A percentile compares a stretch with the other conserved stretches of the same genome.
Conservation (phyloP, 176 grass and related monocot genomes). For the Oryza meyeriana region DNA sequence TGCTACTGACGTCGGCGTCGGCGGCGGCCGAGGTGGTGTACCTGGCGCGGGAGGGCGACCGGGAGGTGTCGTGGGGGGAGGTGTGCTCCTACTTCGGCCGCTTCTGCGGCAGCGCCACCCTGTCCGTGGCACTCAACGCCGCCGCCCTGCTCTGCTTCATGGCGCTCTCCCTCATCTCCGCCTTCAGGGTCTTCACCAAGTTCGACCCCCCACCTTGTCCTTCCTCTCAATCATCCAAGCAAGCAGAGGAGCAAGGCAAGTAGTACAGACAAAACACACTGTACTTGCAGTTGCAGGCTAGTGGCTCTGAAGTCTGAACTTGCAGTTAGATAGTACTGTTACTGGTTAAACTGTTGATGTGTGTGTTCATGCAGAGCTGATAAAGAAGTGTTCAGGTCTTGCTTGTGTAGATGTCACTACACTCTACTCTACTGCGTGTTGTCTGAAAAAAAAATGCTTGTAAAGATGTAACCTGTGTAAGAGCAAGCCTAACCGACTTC, state of each 20-base stretch:
- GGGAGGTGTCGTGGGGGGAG: constrained; percentile 80
- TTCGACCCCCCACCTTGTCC: constrained; percentile 32
- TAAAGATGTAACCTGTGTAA: not conserved
- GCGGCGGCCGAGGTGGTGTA: constrained; percentile 79
- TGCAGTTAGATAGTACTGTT: not conserved
- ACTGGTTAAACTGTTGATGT: not conserved
- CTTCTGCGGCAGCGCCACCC: constrained; percentile 70
- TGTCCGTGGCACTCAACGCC: constrained; percentile 66
- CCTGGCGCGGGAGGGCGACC: constrained; percentile 60
- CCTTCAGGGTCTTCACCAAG: constrained; percentile 61
- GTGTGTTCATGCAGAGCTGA: not conserved
- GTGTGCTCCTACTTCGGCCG: constrained; percentile 88
- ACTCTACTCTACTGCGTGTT: not conserved
- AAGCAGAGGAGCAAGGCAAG: constrained; percentile 26
- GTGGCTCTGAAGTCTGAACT: not conserved
- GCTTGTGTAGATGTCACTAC: not conserved
- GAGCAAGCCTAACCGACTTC: no score
- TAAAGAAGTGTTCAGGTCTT: not conserved
- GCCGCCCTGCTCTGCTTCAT: constrained; percentile 73
- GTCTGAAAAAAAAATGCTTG: not conserved
- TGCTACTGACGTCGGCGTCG: constrained; percentile 77
- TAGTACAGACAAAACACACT: not conserved
- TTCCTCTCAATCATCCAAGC: not conserved
- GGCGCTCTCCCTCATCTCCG: constrained; percentile 65
- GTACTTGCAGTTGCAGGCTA: not conserved